These are phyloP conservation scores for Diaporthe capsici DNA, from an alignment of 2,329 filamentous ascomycete genomes.

Conservation along the genomic window DNA sequence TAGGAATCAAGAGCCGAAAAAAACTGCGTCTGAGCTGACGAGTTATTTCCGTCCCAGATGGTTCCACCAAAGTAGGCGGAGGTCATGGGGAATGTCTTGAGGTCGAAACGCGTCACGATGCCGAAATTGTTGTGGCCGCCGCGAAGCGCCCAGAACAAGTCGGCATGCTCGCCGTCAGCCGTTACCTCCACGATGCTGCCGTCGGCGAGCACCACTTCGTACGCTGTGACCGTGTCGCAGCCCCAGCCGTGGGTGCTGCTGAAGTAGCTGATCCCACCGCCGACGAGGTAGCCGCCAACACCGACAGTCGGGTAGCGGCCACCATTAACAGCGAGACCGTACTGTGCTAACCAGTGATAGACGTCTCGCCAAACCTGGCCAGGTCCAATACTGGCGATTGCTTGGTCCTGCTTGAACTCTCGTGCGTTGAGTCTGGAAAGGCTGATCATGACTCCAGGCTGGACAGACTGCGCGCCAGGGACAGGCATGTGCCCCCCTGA, in stretches of 20 bases:
- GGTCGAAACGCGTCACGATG: constrained; percentile 52
- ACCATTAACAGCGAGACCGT: constrained; percentile 45
- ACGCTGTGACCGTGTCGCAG: constrained; percentile 56
- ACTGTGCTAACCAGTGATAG: constrained; percentile 35
- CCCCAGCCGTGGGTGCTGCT: constrained; percentile 51
- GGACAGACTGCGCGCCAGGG: constrained; percentile 55
- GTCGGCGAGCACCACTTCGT: constrained; percentile 58
- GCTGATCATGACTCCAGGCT: constrained; percentile 54
- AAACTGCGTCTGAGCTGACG: constrained; percentile 23
- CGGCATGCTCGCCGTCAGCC: constrained; percentile 49
- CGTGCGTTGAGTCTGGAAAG: constrained; percentile 45
- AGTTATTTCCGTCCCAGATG: neutral
- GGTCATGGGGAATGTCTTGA: constrained; percentile 47
- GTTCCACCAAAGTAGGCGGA: constrained; percentile 37
- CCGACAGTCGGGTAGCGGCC: constrained; percentile 46
- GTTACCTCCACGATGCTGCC: constrained; percentile 45
- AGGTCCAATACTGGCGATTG: constrained; percentile 5
- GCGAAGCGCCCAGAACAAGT: constrained; percentile 61
- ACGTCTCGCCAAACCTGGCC: constrained; percentile 7
- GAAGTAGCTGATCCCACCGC: constrained; percentile 47
- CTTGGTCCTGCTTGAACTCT: neutral
- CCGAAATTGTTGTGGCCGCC: constrained; percentile 63
- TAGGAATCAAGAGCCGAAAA: constrained; percentile 40
- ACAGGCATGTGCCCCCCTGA: constrained; percentile 61
- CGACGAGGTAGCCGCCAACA: constrained; percentile 46